Percentiles rank a stretch among this genome's conserved stretches.
phyloP scores from a whole-genome alignment of 345 rosid species.

The Salix arbutifolia region DNA sequence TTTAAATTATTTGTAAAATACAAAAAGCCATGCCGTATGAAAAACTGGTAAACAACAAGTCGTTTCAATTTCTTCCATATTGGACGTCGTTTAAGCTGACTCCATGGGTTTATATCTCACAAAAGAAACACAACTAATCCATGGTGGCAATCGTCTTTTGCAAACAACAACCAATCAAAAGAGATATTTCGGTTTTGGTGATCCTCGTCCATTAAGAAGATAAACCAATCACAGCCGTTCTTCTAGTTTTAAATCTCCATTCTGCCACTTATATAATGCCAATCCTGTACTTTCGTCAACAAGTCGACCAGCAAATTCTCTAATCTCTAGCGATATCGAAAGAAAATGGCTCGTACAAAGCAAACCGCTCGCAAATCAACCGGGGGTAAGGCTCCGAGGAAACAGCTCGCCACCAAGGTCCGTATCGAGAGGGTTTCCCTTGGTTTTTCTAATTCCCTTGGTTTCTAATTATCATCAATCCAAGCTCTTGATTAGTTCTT shows the following conservation, averaged over 20 bases:
- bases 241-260: not conserved
- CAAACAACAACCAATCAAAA: not conserved
- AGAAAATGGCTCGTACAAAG: constrained; percentile 49
- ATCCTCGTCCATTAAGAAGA: not conserved
- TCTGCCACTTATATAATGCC: not conserved
- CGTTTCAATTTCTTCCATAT: not conserved
- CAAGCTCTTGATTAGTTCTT: not conserved
- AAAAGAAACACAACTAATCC: constrained; percentile 5
- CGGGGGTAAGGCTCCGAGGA: constrained; percentile 69
- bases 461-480: no score
- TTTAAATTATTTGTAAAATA: no score
- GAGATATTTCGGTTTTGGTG: not conserved
- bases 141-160: constrained; percentile 4
- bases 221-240: not conserved
- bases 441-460: not conserved
- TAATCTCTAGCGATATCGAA: no score
- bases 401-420: constrained; percentile 68
- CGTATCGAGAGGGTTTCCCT: not conserved
- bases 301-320: not conserved
- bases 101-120: not conserved
- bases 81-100: not conserved
- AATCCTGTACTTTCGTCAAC: not conserved
- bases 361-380: constrained; percentile 63
- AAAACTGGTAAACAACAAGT: not conserved
- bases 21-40: no score